Conservation (phyloP, 257 asterid species). For the Forsythia viridissima region DNA sequence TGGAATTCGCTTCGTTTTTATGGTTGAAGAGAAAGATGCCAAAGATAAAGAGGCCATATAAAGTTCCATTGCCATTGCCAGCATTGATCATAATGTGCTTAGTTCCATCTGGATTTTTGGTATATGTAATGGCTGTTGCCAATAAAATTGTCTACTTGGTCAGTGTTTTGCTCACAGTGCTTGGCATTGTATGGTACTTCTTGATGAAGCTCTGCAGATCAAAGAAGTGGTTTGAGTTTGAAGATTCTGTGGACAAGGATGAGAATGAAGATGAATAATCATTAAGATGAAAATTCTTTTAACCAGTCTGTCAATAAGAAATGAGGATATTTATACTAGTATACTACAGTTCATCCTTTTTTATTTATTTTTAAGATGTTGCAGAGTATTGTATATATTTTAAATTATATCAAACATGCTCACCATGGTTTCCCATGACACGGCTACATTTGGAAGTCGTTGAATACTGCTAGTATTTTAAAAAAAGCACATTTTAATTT, state of each 20-base stretch:
- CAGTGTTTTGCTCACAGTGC: constrained; percentile 48
- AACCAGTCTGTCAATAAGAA: neutral
- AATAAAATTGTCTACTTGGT: constrained; percentile 52
- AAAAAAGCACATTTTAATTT: too few relatives aligned
- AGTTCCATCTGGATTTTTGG: constrained; percentile 57
- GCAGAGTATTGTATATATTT: too few relatives aligned
- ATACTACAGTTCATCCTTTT: too few relatives aligned
- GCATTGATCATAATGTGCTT: constrained; percentile 55
- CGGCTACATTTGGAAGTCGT: too few relatives aligned
- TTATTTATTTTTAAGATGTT: too few relatives aligned
- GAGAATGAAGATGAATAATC: neutral
- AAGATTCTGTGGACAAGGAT: constrained; percentile 15
- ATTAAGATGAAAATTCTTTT: neutral
- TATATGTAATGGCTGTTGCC: constrained; percentile 57
- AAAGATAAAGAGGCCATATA: constrained; percentile 42
- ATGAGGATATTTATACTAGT: too few relatives aligned
- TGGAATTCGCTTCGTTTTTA: constrained; percentile 59
- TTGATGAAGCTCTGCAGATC: constrained; percentile 52
- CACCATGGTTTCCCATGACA: too few relatives aligned
- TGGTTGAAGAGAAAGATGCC: constrained; percentile 51
- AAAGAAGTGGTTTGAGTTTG: constrained; percentile 44
- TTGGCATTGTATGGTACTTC: constrained; percentile 52
- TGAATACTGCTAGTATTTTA: too few relatives aligned
- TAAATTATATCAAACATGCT: too few relatives aligned
- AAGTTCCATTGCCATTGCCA: constrained; percentile 46